Percentiles rank a stretch among this genome's conserved stretches.
phyloP scores from a whole-genome alignment of 495 filamentous ascomycete genomes.

The Hypoxylon lenormandii region DNA sequence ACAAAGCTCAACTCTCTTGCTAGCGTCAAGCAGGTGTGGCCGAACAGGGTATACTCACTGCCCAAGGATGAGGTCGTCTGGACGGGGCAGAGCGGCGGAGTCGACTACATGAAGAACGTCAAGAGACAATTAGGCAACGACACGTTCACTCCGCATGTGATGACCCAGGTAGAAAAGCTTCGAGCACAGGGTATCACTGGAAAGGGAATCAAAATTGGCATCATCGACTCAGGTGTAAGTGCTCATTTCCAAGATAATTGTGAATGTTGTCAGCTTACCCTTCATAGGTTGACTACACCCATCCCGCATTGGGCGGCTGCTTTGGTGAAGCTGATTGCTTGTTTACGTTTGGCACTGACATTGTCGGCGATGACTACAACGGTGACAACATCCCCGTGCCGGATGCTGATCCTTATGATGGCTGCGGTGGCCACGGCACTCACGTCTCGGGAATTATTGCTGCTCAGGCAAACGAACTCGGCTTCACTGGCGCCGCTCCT shows the following conservation, averaged over 20 bases:
- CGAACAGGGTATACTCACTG: constrained; percentile 57
- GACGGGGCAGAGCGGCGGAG: constrained; percentile 52
- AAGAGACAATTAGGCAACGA: constrained; percentile 52
- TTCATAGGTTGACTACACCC: constrained; percentile 62
- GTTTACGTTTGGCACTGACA: constrained; percentile 65
- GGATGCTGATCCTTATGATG: constrained; percentile 60
- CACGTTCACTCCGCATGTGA: constrained; percentile 59
- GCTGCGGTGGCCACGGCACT: constrained; percentile 61
- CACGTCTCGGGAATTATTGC: constrained; percentile 69
- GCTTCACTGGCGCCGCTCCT: constrained; percentile 67
- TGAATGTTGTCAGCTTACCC: no score
- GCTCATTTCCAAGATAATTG: no score
- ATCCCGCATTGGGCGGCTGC: constrained; percentile 70
- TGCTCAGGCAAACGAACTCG: constrained; percentile 62
- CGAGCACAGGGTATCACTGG: constrained; percentile 58
- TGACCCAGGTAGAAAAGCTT: constrained; percentile 65
- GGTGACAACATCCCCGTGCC: constrained; percentile 58
- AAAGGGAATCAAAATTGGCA: constrained; percentile 61
- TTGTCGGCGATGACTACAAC: constrained; percentile 65
- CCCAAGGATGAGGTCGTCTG: constrained; percentile 61
- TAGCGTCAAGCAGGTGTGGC: constrained; percentile 62
- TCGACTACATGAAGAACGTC: constrained; percentile 46
- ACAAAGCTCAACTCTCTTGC: constrained; percentile 55
- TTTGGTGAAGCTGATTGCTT: constrained; percentile 65
- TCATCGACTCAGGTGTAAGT: constrained; percentile 60